A percentile compares a stretch with the other conserved stretches of the same genome.
phyloP scores from a whole-genome alignment of 2,329 filamentous ascomycete genomes.

The Colletotrichum sp. region DNA sequence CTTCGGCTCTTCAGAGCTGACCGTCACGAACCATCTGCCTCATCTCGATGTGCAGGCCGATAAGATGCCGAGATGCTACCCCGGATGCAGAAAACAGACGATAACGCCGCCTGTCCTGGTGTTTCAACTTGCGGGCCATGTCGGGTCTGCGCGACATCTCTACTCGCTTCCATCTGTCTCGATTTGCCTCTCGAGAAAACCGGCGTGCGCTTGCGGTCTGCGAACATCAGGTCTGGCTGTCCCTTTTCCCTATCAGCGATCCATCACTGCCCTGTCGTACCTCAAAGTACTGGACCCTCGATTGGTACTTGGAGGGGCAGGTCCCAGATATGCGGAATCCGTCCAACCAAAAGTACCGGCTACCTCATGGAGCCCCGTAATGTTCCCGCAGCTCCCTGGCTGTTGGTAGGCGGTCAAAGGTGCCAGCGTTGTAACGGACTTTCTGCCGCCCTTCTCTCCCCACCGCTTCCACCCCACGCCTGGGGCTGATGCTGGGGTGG shows the following conservation, averaged over 20 bases:
- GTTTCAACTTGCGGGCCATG: not conserved
- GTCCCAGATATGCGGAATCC: not conserved
- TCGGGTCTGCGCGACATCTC: not conserved
- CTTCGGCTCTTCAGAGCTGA: not conserved
- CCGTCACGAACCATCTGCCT: not conserved
- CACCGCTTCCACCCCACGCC: constrained; percentile 21
- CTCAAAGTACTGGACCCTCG: not conserved
- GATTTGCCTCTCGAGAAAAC: not conserved
- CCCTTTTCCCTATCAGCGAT: not conserved
- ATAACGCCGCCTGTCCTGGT: not conserved
- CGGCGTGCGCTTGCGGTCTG: not conserved
- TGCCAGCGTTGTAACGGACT: not conserved
- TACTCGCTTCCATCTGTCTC: not conserved
- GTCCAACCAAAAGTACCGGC: not conserved
- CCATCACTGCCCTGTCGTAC: not conserved
- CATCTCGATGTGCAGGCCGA: not conserved
- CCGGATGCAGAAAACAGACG: not conserved
- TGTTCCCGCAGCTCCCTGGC: constrained; percentile 14
- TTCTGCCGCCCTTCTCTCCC: constrained; percentile 15
- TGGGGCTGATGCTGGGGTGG: constrained; percentile 19
- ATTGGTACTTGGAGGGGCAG: not conserved
- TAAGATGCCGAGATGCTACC: constrained; percentile 16
- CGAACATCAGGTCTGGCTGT: not conserved
- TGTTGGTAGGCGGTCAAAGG: constrained; percentile 8
- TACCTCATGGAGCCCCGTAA: not conserved